These are phyloP conservation scores for Pseudogymnoascus sp. DNA, from an alignment of 2,329 filamentous ascomycete species.

Conservation along the genomic window DNA sequence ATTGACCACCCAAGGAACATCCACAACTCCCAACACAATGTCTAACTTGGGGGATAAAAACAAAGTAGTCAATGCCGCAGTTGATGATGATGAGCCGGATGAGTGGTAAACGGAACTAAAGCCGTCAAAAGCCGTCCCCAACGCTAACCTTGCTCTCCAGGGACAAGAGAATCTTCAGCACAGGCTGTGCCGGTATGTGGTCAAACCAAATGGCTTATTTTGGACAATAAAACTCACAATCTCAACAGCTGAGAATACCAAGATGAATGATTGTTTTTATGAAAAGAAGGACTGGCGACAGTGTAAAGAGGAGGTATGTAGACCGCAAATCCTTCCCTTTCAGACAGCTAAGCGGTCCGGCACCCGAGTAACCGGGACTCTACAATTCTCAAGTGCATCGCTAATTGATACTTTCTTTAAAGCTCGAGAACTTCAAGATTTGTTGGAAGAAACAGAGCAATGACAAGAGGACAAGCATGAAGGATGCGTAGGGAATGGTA, in stretches of 20 bases:
- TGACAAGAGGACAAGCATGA: conserved; percentile 68
- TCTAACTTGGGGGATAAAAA: conserved; percentile 24
- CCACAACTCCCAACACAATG: conserved; percentile 14
- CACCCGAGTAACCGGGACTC: neutral
- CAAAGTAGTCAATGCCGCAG: conserved; percentile 29
- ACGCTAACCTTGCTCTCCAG: conserved; percentile 38
- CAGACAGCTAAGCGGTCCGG: conserved; percentile 12
- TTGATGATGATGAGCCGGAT: conserved; percentile 81
- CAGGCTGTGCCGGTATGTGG: conserved; percentile 72
- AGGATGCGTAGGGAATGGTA: conserved; percentile 45
- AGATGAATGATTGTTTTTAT: conserved; percentile 90
- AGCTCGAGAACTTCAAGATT: conserved; percentile 85
- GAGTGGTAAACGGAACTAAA: conserved; percentile 62
- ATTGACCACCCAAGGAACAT: conserved; percentile 12
- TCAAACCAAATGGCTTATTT: conserved; percentile 4
- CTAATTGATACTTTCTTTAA: conserved; percentile 14
- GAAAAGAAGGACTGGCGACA: conserved; percentile 93
- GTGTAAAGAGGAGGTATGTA: conserved; percentile 77
- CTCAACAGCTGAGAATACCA: conserved; percentile 68
- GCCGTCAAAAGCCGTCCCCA: conserved; percentile 13
- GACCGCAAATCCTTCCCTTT: conserved; percentile 14
- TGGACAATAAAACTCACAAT: neutral
- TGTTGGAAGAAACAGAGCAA: conserved; percentile 93
- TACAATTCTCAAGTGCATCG: neutral
- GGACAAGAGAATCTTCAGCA: conserved; percentile 97